These are phyloP conservation scores for Pichia cabralensis DNA, from an alignment of 805 yeast genomes.

Conservation along the genomic window DNA sequence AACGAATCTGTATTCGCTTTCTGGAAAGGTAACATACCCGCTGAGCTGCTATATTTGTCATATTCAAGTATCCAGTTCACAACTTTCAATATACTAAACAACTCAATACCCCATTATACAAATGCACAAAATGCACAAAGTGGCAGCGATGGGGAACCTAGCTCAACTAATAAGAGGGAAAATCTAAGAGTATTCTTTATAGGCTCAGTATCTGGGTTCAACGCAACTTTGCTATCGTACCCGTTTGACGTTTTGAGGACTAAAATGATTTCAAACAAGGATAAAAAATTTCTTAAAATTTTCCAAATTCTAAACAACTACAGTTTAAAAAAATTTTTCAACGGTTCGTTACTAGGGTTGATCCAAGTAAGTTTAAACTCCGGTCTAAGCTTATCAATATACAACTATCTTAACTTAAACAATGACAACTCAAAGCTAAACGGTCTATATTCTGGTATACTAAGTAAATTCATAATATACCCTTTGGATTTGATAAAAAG, in stretches of 20 bases:
- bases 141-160: too few species aligned
- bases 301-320: constrained; percentile 21
- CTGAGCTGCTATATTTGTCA: constrained; percentile 79
- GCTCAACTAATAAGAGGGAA: too few species aligned
- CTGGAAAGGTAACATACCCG: constrained; percentile 98
- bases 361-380: constrained; percentile 59
- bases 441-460: constrained; percentile 69
- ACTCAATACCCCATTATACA: too few species aligned
- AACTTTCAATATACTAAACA: too few species aligned
- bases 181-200: too few species aligned
- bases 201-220: constrained; percentile 71
- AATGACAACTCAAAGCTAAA: too few species aligned
- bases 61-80: too few species aligned
- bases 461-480: constrained; percentile 65
- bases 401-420: too few species aligned
- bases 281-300: constrained; percentile 24
- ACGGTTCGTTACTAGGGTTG: constrained; percentile 42
- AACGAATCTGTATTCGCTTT: constrained; percentile 56
- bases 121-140: too few species aligned
- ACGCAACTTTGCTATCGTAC: constrained; percentile 67
- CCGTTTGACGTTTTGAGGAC: constrained; percentile 91
- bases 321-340: constrained; percentile 38
- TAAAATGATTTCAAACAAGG: constrained; percentile 39
- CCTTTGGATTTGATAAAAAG: constrained; percentile 82
- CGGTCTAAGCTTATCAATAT: too few species aligned